Conservation (phyloP, 2,329 filamentous ascomycete genomes). For the Neonectria neomacrospora region DNA sequence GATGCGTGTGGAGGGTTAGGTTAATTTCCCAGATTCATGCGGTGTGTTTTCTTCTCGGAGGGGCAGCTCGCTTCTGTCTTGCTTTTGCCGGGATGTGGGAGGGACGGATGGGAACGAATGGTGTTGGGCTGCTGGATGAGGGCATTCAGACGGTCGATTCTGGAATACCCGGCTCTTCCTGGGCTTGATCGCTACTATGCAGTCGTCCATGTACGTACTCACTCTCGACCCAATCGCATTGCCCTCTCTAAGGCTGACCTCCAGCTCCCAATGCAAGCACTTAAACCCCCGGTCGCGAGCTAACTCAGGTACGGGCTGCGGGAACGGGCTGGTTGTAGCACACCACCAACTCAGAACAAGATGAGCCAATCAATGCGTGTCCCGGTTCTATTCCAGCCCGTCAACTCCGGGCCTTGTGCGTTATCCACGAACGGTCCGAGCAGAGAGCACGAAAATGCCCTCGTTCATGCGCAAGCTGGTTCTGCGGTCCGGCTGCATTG, state of each 20-base stretch:
- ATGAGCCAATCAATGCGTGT: constrained; percentile 32
- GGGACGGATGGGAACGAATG: background rate
- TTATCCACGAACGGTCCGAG: background rate
- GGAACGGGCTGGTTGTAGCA: constrained; percentile 19
- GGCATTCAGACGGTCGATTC: background rate
- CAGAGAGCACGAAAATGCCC: background rate
- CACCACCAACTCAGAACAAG: background rate
- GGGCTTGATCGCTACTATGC: background rate
- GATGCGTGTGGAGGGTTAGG: constrained; percentile 1
- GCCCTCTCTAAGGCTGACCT: background rate
- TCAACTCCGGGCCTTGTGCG: background rate
- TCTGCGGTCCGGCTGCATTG: background rate
- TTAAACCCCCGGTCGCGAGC: constrained; percentile 41
- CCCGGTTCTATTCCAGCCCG: too few relatives aligned
- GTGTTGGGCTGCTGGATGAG: background rate
- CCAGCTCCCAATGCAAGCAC: constrained; percentile 39
- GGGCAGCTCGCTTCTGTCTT: background rate
- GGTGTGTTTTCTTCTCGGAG: constrained; percentile 23
- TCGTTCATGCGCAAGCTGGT: background rate
- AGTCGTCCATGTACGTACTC: too few relatives aligned
- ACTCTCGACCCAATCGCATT: background rate
- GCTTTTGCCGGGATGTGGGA: background rate
- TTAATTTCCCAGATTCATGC: constrained; percentile 45
- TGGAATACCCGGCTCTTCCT: constrained; percentile 1
- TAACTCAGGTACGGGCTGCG: constrained; percentile 10